Evolutionary conservation across 306 rosid genomes (phyloP), one percentile per base, ranked within the genome.

Genomic region (Mimosa bimucronata): DNA sequence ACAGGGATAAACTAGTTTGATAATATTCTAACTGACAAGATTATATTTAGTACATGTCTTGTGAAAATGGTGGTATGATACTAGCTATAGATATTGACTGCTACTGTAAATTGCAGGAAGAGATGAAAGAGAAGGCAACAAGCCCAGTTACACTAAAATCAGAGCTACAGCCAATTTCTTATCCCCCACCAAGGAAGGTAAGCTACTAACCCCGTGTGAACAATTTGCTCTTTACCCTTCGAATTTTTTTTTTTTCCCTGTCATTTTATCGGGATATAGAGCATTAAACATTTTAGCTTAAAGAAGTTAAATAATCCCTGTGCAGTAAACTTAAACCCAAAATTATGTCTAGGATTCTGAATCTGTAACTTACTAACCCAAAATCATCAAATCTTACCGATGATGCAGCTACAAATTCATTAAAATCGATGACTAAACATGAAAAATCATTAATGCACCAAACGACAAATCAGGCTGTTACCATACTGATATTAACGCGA

Each of bases 121-220:
- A 68, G 30, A 40, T 41, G 38, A 73, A 80, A 48, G 62, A 76
- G 58, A 23, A 16, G 73, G 12, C 71, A 29, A 42, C 53, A 31
- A 66, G 15, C 44, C 74, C 80, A 38, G 61, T 77, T 19, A 61
- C 85, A 41, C 48, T 77, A 28, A 8, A 28, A 2, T 29, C 61
- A 26, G 61, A 52, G 66, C 76, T 69, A 48, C 78, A 23, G 30
- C 71, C 79, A 53, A 6, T 21, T 23, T 1, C 58, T 5, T 9
- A 44, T 11, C 80, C 65, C 37, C 3, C 82, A 30, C 81, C 83
- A 7, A 83, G 75, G 85, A 83, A 78, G 81, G 86, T 69, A 53
- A 7, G 25, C 9, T 4, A 53, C 26, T 7, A 7, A 86, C 71
- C 30, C 60, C 9, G 50, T 41, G 38, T 21, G 23, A 30, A 21